These are phyloP conservation scores for Arabidopsis hybrid DNA, from an alignment of 441 rosid genomes.

Conservation along the genomic window DNA sequence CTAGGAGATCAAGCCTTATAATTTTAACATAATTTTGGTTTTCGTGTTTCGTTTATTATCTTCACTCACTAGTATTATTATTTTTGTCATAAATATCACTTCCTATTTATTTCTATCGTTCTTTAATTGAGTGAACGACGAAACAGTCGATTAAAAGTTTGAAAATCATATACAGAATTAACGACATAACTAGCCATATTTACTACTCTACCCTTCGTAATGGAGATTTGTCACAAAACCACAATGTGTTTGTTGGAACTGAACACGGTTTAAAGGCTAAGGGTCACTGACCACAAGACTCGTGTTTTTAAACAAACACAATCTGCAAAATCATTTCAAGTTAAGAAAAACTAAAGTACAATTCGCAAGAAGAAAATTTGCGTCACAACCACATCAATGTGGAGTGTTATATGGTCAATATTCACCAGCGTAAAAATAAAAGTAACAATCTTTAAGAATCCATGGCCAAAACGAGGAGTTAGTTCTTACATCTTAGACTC, in stretches of 20 bases:
- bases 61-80: too few species aligned
- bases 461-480: not conserved
- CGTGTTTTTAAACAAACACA: not conserved
- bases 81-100: too few species aligned
- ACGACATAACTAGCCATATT: too few species aligned
- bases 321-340: not conserved
- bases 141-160: too few species aligned
- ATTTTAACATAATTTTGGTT: not conserved
- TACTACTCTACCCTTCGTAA: too few species aligned
- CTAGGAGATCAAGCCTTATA: not conserved
- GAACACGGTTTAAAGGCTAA: not conserved
- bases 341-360: not conserved
- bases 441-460: not conserved
- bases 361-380: not conserved
- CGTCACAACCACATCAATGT: not conserved
- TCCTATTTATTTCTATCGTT: too few species aligned
- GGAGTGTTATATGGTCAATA: not conserved
- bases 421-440: not conserved
- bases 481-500: conserved; percentile 32
- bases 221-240: not conserved
- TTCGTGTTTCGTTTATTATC: not conserved
- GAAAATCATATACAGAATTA: too few species aligned
- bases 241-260: not conserved
- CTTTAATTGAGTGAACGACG: too few species aligned
- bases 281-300: not conserved